Conservation (phyloP, 371 early-diverging fungal species). For the Quaeritorhiza haematococci region DNA sequence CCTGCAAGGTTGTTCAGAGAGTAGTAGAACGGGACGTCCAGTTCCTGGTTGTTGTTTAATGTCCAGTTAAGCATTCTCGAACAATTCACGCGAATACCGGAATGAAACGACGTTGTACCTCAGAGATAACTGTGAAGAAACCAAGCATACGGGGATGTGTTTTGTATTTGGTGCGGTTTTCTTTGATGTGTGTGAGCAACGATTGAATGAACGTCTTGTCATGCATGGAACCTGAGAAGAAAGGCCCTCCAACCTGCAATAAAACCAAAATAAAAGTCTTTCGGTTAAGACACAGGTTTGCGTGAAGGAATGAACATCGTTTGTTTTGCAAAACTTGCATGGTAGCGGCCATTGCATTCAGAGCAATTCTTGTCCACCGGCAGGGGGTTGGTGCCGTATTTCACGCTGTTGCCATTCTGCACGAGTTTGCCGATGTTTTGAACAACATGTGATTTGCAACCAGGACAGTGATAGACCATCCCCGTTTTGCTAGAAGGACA, state of each 20-base stretch:
- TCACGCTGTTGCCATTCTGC: conserved; percentile 31
- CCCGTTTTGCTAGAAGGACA: conserved; percentile 60
- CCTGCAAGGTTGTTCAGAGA: conserved; percentile 57
- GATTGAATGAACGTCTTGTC: conserved; percentile 69
- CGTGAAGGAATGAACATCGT: too few species aligned
- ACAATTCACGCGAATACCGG: too few species aligned
- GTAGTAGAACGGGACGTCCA: conserved; percentile 78
- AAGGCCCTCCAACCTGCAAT: conserved; percentile 88
- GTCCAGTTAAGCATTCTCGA: too few species aligned
- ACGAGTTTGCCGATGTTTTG: conserved; percentile 61
- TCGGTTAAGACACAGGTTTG: too few species aligned
- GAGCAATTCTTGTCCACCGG: conserved; percentile 60
- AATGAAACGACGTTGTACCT: too few species aligned
- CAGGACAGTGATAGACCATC: conserved; percentile 77
- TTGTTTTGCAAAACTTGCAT: conserved; percentile 44
- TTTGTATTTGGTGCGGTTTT: conserved; percentile 53
- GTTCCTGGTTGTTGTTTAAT: too few species aligned
- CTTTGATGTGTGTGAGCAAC: conserved; percentile 63
- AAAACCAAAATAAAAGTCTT: neutral
- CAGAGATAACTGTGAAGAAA: conserved; percentile 88
- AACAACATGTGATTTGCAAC: conserved; percentile 68
- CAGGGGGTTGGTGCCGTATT: conserved; percentile 44
- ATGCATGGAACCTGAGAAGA: conserved; percentile 85
- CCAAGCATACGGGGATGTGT: conserved; percentile 88
- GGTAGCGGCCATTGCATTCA: conserved; percentile 57